These are phyloP conservation scores for Apophysomyces elegans DNA, from an alignment of 371 early-diverging fungal species.

Conservation along the genomic window DNA sequence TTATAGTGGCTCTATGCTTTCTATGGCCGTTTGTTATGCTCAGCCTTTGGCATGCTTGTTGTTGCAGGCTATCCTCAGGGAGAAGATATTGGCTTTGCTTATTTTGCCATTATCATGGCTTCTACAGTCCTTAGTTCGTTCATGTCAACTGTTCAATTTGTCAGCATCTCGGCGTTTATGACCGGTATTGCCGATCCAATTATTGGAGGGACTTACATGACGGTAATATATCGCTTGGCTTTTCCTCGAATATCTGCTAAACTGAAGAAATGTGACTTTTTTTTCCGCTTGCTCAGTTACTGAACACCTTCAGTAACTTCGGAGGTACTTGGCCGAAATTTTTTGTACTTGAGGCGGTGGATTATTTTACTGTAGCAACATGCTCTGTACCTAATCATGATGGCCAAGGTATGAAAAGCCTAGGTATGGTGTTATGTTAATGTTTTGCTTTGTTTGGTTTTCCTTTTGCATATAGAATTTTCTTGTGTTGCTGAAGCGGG, in stretches of 20 bases:
- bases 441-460: not conserved
- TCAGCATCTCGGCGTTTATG: conserved; percentile 93
- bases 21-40: conserved; percentile 81
- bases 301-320: conserved; percentile 95
- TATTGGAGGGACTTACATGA: conserved; percentile 99
- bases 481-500: conserved; percentile 30
- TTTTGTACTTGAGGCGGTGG: conserved; percentile 94
- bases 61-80: conserved; percentile 81
- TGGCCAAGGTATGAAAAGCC: conserved; percentile 39
- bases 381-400: conserved; percentile 55
- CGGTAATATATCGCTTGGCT: conserved; percentile 51
- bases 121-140: conserved; percentile 87
- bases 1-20: conserved; percentile 92
- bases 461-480: conserved; percentile 16
- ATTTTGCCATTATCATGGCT: conserved; percentile 83
- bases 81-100: conserved; percentile 65
- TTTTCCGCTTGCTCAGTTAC: conserved; percentile 54
- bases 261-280: not conserved
- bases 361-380: conserved; percentile 79
- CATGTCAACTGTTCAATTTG: conserved; percentile 94
- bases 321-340: conserved; percentile 98
- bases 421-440: not conserved
- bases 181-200: conserved; percentile 93
- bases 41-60: conserved; percentile 83
- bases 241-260: not conserved